These are phyloP conservation scores for Penicillium sp. DNA, from an alignment of 2,329 filamentous ascomycete genomes.

Conservation along the genomic window DNA sequence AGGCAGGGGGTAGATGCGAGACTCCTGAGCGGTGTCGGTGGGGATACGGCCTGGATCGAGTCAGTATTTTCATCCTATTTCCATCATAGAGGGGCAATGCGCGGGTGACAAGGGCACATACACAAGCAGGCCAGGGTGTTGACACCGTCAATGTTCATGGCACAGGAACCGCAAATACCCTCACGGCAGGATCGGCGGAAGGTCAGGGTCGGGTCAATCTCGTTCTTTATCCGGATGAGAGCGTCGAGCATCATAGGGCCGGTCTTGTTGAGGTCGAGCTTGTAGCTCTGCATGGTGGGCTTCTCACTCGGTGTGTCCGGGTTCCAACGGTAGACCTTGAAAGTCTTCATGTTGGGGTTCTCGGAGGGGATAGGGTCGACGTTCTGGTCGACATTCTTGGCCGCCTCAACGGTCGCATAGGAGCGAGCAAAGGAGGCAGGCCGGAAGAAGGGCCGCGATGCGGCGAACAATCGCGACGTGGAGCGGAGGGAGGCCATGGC, in stretches of 20 bases:
- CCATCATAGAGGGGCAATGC: background rate
- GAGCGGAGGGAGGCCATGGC: conserved; percentile 48
- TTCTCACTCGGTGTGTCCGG: conserved; percentile 88
- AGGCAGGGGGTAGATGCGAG: conserved; percentile 94
- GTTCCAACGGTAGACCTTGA: conserved; percentile 99
- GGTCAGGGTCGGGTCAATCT: conserved; percentile 91
- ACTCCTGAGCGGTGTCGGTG: conserved; percentile 69
- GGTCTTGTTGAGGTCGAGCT: conserved; percentile 95
- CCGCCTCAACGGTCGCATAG: conserved; percentile 54
- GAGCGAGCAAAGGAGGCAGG: conserved; percentile 39
- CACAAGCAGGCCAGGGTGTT: conserved; percentile 97
- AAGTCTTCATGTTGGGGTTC: conserved; percentile 72
- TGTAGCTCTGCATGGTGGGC: conserved; percentile 92
- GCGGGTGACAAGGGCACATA: conserved; percentile 49
- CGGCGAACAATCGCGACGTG: conserved; percentile 43
- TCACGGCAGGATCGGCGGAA: conserved; percentile 95
- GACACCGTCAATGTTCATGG: conserved; percentile 99
- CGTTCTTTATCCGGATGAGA: conserved; percentile 97
- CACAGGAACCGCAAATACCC: conserved; percentile 97
- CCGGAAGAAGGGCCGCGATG: conserved; percentile 41
- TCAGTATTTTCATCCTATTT: conserved; percentile 3
- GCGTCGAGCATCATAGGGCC: conserved; percentile 98
- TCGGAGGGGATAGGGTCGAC: conserved; percentile 54
- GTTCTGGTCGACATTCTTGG: conserved; percentile 50
- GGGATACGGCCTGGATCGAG: conserved; percentile 75